phyloP scores from a whole-genome alignment of 371 early-diverging fungal species.

The Blyttiomyces sp. region DNA sequence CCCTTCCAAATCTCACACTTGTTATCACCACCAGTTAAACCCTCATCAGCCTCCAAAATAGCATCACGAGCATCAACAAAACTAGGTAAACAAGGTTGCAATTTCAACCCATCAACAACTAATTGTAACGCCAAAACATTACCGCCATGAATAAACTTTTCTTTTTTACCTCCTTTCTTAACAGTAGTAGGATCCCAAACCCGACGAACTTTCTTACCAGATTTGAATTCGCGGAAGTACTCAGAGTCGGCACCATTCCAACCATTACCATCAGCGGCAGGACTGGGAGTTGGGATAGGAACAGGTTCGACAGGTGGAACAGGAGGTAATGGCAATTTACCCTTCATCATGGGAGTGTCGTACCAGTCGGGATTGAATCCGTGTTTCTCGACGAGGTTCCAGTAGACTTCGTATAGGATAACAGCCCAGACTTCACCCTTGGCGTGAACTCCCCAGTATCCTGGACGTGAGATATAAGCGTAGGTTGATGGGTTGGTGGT shows the following conservation, averaged over 20 bases:
- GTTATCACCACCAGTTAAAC: conserved; percentile 74
- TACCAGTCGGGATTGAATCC: conserved; percentile 53
- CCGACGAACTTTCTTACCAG: background rate
- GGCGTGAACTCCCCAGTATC: conserved; percentile 93
- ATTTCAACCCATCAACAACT: conserved; percentile 87
- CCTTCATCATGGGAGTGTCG: conserved; percentile 20
- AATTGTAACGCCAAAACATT: conserved; percentile 86
- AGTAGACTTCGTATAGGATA: conserved; percentile 62
- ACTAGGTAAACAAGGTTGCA: conserved; percentile 88
- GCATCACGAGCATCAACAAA: conserved; percentile 93
- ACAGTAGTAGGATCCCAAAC: background rate
- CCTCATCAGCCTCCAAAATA: conserved; percentile 79
- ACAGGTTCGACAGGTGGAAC: no score
- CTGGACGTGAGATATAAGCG: conserved; percentile 69
- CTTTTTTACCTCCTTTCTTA: no score
- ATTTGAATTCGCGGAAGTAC: background rate
- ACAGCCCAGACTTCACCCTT: conserved; percentile 96
- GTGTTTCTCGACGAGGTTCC: conserved; percentile 61
- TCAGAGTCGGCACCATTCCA: background rate
- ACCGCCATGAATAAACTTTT: conserved; percentile 47
- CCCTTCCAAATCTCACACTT: conserved; percentile 83
- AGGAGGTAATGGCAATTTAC: no score
- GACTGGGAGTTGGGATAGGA: no score
- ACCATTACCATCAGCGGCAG: no score
- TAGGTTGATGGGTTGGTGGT: conserved; percentile 87